Evolutionary conservation across 1,284 basidiomycete genomes (phyloP).

Genomic region (Boletus hoseneyae): DNA sequence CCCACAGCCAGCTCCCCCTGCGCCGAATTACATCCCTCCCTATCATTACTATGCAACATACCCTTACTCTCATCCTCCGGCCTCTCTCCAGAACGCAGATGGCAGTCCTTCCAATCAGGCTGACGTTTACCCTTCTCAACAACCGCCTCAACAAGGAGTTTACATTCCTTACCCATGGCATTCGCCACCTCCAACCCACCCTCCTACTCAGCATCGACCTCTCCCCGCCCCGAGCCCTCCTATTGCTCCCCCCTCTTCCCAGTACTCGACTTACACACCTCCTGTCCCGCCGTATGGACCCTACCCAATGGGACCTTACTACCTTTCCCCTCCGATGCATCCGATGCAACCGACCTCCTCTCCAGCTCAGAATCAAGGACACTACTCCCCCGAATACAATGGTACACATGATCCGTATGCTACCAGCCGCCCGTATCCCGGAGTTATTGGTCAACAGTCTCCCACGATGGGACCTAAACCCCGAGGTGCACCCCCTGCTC

Average conservation of each 20-base stretch:
- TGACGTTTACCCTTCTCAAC: conserved; percentile 35
- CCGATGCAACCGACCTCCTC: conserved; percentile 36
- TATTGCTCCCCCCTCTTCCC: conserved; percentile 31
- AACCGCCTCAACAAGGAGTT: conserved; percentile 33
- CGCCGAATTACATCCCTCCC: conserved; percentile 35
- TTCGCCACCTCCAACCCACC: conserved; percentile 24
- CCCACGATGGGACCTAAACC: conserved; percentile 32
- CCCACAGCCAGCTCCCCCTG: conserved; percentile 32
- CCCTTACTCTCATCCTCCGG: conserved; percentile 32
- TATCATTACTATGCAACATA: conserved; percentile 40
- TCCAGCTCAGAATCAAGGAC: conserved; percentile 32
- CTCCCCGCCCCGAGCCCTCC: conserved; percentile 33
- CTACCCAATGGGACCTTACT: conserved; percentile 47
- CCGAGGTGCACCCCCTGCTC: conserved; percentile 43
- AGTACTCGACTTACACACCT: conserved; percentile 39
- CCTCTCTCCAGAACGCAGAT: conserved; percentile 34
- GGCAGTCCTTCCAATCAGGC: conserved; percentile 28
- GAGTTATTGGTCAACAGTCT: conserved; percentile 27
- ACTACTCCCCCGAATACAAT: conserved; percentile 31
- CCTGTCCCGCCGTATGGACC: conserved; percentile 37
- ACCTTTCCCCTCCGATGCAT: conserved; percentile 41
- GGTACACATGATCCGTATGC: conserved; percentile 31
- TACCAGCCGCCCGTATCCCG: conserved; percentile 26
- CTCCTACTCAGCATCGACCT: conserved; percentile 33
- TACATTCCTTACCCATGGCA: conserved; percentile 44